Base-by-base conservation (phyloP, 441 rosid species). In the Euphorbia schlechtendalii region DNA sequence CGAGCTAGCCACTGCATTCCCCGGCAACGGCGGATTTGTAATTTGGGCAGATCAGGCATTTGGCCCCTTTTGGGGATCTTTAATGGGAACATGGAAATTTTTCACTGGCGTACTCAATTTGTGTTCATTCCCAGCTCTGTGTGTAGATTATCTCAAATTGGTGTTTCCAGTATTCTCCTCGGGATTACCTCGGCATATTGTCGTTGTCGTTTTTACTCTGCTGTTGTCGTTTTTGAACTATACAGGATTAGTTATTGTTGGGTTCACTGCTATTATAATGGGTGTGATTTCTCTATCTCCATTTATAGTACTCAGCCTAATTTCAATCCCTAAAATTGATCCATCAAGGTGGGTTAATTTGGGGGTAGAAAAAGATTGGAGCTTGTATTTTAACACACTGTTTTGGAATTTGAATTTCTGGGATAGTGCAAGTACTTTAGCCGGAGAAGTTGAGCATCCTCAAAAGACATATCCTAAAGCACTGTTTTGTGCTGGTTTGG, bases 351-450 rank as follows among this genome's bases (percentile, higher is more conserved):
- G 98, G 93, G 62, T 80, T 30, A 82, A 81, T 76, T 73, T 81
- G 54, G 91, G 93, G 5, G 75, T 70, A 48, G 82, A 78, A 65
- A 89, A 76, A 43, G 80, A 92, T 56, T 92, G 98, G 98, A 82
- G 56, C 22, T 75, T 92, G 58, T 92, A 74, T 71, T 82, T 89
- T 77, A 92, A 92, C 62, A 89, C 96, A 54, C 81, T 92, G 43
- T 92, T 92, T 64, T 89, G 96, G 92, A 89, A 89, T 74, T 75
- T 92, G 73, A 89, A 92, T 53, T 92, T 89, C 24, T 92, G 90
- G 96, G 95, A 91, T 64, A 84, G 61, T 71, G 95, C 82, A 1
- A 86, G 92, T 61, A 89, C 98, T 46, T 61, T 87, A 27, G 95
- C 91, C 7, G 98, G 92, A 0, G 98, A 91, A 81, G 98, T 91